Conservation (phyloP, 2,329 filamentous ascomycete species). For the Fusarium agapanthi region DNA sequence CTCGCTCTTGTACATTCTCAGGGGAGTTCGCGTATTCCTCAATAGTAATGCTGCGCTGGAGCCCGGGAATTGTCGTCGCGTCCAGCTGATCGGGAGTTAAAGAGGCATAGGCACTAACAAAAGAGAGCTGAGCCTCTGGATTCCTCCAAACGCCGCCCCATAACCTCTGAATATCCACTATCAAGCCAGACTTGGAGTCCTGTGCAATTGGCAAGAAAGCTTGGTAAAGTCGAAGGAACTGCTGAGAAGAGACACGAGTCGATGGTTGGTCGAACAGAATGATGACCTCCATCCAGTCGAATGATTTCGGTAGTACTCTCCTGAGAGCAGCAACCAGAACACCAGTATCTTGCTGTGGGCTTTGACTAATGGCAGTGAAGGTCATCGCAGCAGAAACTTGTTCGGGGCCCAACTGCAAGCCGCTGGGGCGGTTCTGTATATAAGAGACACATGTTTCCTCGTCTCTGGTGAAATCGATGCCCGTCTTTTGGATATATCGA, state of each 20-base stretch:
- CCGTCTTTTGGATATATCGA: conserved; percentile 76
- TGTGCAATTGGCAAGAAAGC: conserved; percentile 77
- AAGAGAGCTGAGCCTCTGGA: conserved; percentile 89
- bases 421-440: conserved; percentile 61
- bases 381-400: conserved; percentile 84
- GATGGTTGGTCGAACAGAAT: conserved; percentile 82
- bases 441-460: conserved; percentile 70
- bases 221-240: conserved; percentile 84
- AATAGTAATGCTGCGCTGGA: conserved; percentile 79
- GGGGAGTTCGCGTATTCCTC: conserved; percentile 63
- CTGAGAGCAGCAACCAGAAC: conserved; percentile 70
- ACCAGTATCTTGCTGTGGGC: conserved; percentile 60
- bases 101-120: conserved; percentile 86
- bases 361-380: conserved; percentile 68
- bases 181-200: conserved; percentile 59
- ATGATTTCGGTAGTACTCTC: conserved; percentile 68
- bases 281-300: conserved; percentile 78
- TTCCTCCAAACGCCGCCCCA: conserved; percentile 94
- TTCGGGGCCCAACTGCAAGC: conserved; percentile 76
- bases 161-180: conserved; percentile 78
- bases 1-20: conserved; percentile 60
- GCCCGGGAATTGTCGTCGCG: conserved; percentile 82
- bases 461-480: conserved; percentile 77
- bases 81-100: conserved; percentile 80
- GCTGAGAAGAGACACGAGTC: conserved; percentile 77